Base-by-base conservation (phyloP, 2,329 filamentous ascomycete species). In the Penicillium decumbens region DNA sequence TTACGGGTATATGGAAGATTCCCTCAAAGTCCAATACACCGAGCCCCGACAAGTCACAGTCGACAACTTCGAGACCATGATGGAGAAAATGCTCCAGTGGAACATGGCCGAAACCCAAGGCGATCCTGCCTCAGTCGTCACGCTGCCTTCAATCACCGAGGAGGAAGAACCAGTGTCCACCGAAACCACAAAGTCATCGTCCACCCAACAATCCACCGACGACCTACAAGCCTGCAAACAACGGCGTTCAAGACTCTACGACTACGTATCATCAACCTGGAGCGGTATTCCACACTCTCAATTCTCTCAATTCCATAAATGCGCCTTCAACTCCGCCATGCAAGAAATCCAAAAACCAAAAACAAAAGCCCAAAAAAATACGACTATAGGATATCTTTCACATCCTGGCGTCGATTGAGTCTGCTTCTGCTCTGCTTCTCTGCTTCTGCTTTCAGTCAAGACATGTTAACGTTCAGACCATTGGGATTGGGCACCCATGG, bases 1-100 rank as follows among this genome's bases (percentile, higher is more conserved):
- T 3, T 45, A 32, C 28, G 50, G 53, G 4, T 45, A 47, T 32
- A 33, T 47, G 9, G 47, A 47, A 13, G 30, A 20, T 12, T 41
- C 20, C 13, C 38, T 55, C n/a, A 10, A 40, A 5, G 10, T 55
- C 12, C 47, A 55, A n/a, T 43, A 33, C n/a, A 52, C 50, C n/a
- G 25, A 50, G 12, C 27, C 47, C 15, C 29, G 27, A 3, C 37
- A 50, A 15, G 38, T 53, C 18, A 53, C 37, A 1, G 13, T 33
- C 18, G 7, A 30, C 3, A 42, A 43, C 5, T 49, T 50, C 25
- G 23, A 28, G 10, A 6, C 18, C 1, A 30, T 39, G n/a, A 28
- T 55, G 15, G 18, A 32, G n/a, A 12, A 25, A 6, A 15, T 51
- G 1, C 40, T 55, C 6, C 18, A 35, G 6, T 55, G 53, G 53